Base-by-base conservation (phyloP, 371 early-diverging fungal genomes). In the Lichtheimia corymbifera region DNA sequence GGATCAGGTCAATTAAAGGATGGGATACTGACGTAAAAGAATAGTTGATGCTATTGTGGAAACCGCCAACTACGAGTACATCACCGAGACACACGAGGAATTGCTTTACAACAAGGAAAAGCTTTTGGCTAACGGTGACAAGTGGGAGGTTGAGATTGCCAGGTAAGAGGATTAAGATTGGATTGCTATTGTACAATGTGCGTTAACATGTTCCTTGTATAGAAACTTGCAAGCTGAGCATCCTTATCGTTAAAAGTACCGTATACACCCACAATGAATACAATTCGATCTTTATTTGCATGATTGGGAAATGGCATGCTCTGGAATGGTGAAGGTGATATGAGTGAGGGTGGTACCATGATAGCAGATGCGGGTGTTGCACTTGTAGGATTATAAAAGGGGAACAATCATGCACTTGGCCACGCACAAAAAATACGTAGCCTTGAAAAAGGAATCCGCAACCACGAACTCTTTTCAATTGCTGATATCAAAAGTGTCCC, bases 1-100 rank as follows among this genome's bases (percentile, higher is more conserved):
- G 62, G n/a, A n/a, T n/a, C 5, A 20, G n/a, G 12, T n/a, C n/a
- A n/a, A n/a, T 2, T 43, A 12, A 47, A 47, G 45, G 17, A 47
- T 47, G 11, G 14, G 11, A n/a, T 47, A 47, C 2, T 22, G 11
- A 47, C 5, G 6, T 1, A n/a, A 45, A 17, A 1, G 47, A 17
- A 20, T 58, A 79, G 96, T 96, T 5, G 98, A 98, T 81, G 98
- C 98, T 60, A 98, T 98, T 81, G 98, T 98, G n/a, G 98, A 98
- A 81, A 88, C 93, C 47, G 93, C 96, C 67, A 98, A 98, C 83
- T 97, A 94, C 76, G 98, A 98, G 76, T 96, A 91, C 74, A 87
- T 96, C 43, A 97, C 97, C 15, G 98, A 98, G 83, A 94, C 98
- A 45, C 95, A 93, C 77, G 98, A 98, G 77, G 93, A 93, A 71